Percentiles rank a stretch among this genome's conserved stretches.
phyloP scores from a whole-genome alignment of 495 filamentous ascomycete species.

The Tuber aestivum region DNA sequence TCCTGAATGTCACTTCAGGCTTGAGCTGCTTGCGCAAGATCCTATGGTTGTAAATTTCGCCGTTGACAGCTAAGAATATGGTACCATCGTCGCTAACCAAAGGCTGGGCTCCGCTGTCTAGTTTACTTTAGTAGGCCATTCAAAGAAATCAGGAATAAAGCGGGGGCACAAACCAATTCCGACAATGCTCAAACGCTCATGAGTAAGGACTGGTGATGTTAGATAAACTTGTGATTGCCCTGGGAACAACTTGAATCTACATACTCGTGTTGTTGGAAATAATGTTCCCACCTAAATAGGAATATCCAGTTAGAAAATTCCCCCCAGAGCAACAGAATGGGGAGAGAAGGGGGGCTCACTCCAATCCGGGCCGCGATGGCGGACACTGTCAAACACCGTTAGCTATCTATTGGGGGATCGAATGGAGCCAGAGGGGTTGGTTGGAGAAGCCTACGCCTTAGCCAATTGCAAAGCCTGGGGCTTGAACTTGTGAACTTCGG shows the following conservation, averaged over 20 bases:
- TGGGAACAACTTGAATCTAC: conserved; percentile 46
- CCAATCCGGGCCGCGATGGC: conserved; percentile 97
- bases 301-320: conserved; percentile 7
- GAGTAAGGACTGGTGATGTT: conserved; percentile 69
- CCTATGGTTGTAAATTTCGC: conserved; percentile 99
- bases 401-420: conserved; percentile 13
- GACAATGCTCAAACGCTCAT: conserved; percentile 95
- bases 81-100: conserved; percentile 83
- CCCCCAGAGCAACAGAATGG: neutral
- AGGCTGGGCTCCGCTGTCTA: conserved; percentile 91
- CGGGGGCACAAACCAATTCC: conserved; percentile 69
- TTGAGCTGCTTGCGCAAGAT: conserved; percentile 80
- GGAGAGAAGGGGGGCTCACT: conserved; percentile 56
- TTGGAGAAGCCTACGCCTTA: conserved; percentile 66
- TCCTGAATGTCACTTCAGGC: conserved; percentile 85
- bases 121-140: conserved; percentile 28
- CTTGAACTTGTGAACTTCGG: conserved; percentile 95
- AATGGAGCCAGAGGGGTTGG: neutral
- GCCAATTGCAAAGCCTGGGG: conserved; percentile 89
- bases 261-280: conserved; percentile 75
- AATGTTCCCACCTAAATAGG: conserved; percentile 70
- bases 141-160: neutral
- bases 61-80: conserved; percentile 92
- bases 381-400: conserved; percentile 60
- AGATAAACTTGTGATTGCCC: conserved; percentile 38